Base-by-base conservation (phyloP, 169 alveolate species). In the Miamiensis avidus region DNA sequence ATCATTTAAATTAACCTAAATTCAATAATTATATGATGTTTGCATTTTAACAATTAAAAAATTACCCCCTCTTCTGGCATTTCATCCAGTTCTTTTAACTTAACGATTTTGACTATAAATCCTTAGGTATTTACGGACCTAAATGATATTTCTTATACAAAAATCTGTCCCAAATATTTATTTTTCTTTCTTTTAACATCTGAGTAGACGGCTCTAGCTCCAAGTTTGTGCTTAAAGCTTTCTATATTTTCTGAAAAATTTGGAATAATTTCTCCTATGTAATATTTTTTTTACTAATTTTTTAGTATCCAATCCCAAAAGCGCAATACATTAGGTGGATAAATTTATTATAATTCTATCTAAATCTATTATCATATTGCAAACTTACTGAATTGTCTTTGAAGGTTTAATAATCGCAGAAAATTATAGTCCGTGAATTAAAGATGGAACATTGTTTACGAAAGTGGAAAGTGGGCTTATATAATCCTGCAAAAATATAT, bases 361-460 rank as follows among this genome's bases (percentile, higher is more conserved):
- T 20, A 25, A 6, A 29, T 79, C 84, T 25, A 64, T 65, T 6
- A 79, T 1, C 11, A 79, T 25, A 29, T 79, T 34, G 11, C 76
- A 34, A 33, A 79, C 76, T 28, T 34, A 64, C 20, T 79, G 34
- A 29, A 79, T 34, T n/a, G 84, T 49, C 64, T 79, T 79, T 49
- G 34, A 64, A 1, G 29, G 28, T 49, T 29, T 79, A 49, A 79
- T 49, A 49, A 49, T 33, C 29, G 84, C 84, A 1, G 29, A 69
- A 29, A 79, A 79, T 30, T 79, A 49, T 49, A 79, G 31, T 0
- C 84, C 84, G 29, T 79, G 84, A 0, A 79, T 79, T 11, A 79
- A 29, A 25, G 84, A 79, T 27, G 84, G 84, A n/a, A 79, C 84
- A 79, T 79, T 69, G 15, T 74, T 79, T 0, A 79, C 76, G n/a